phyloP scores from a whole-genome alignment of 129 eudicot species.

The Helianthus tuberosus region DNA sequence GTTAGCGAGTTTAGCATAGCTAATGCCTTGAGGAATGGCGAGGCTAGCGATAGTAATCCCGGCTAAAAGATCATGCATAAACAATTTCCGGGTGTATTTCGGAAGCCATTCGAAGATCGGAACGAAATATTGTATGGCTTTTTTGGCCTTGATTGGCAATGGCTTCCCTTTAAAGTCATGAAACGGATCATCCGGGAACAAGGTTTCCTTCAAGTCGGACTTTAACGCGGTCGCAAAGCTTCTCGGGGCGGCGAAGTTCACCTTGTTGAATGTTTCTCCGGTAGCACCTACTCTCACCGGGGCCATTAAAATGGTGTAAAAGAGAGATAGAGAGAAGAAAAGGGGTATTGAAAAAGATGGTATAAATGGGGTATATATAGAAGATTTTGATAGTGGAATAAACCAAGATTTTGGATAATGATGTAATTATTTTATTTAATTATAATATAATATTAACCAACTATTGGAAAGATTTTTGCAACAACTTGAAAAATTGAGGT shows the following conservation, averaged over 20 bases:
- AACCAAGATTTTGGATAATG: constrained; percentile 19
- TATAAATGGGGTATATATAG: constrained; percentile 32
- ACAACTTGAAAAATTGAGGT: constrained; percentile 3
- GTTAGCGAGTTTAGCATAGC: constrained; percentile 89
- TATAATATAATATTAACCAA: too few relatives aligned
- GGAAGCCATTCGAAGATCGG: constrained; percentile 89
- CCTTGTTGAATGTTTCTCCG: constrained; percentile 39
- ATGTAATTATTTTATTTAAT: neutral
- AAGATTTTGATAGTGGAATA: constrained; percentile 1
- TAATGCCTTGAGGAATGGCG: constrained; percentile 97
- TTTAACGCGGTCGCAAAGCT: constrained; percentile 47
- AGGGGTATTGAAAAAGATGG: constrained; percentile 5
- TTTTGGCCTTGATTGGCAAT: constrained; percentile 27
- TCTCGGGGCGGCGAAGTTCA: constrained; percentile 60
- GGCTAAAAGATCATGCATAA: constrained; percentile 79
- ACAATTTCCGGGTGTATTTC: constrained; percentile 45
- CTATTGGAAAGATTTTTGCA: neutral
- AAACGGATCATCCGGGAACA: constrained; percentile 90
- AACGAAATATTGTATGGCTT: constrained; percentile 55
- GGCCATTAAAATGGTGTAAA: constrained; percentile 22
- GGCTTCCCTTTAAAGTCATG: constrained; percentile 52
- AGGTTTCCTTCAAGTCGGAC: constrained; percentile 56
- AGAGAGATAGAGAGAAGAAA: constrained; percentile 14
- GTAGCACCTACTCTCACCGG: constrained; percentile 23
- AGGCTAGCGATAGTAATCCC: constrained; percentile 93